These are phyloP conservation scores for Platanthera zijinensis DNA, from an alignment of 106 monocot species.

Conservation along the genomic window DNA sequence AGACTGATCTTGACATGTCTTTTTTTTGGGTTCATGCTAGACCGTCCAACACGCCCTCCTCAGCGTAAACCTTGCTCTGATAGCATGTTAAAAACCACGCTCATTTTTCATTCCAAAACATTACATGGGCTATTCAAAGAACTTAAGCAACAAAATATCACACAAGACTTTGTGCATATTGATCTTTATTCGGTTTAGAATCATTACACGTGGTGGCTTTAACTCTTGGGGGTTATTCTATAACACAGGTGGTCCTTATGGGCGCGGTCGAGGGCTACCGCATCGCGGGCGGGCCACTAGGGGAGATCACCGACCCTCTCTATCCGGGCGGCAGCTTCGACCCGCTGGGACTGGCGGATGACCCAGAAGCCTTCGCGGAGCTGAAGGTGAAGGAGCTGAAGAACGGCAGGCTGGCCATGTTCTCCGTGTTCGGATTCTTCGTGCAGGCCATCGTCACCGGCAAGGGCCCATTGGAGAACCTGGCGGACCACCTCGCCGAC, in stretches of 20 bases:
- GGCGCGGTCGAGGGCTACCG: slow-evolving; percentile 29
- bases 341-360: slow-evolving; percentile 42
- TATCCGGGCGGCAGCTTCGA: slow-evolving; percentile 59
- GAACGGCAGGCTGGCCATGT: slow-evolving; percentile 53
- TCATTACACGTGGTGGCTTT: too few relatives aligned
- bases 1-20: too few relatives aligned
- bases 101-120: too few relatives aligned
- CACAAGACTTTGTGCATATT: too few relatives aligned
- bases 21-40: too few relatives aligned
- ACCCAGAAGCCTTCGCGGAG: slow-evolving; percentile 61
- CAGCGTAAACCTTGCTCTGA: too few relatives aligned
- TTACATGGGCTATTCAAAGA: too few relatives aligned
- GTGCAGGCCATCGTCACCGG: slow-evolving; percentile 27
- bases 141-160: too few relatives aligned
- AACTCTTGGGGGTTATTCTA: too few relatives aligned
- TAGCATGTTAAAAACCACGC: too few relatives aligned
- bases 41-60: too few relatives aligned
- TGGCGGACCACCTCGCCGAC: slow-evolving; percentile 25
- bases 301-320: slow-evolving; percentile 35
- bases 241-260: background rate
- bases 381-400: slow-evolving; percentile 63
- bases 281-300: slow-evolving; percentile 36
- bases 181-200: too few relatives aligned
- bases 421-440: slow-evolving; percentile 56
- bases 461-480: slow-evolving; percentile 25